Percentiles rank a stretch among this genome's conserved stretches.
phyloP scores from a whole-genome alignment of 345 rosid genomes.

The Xanthoceras sorbifolium region DNA sequence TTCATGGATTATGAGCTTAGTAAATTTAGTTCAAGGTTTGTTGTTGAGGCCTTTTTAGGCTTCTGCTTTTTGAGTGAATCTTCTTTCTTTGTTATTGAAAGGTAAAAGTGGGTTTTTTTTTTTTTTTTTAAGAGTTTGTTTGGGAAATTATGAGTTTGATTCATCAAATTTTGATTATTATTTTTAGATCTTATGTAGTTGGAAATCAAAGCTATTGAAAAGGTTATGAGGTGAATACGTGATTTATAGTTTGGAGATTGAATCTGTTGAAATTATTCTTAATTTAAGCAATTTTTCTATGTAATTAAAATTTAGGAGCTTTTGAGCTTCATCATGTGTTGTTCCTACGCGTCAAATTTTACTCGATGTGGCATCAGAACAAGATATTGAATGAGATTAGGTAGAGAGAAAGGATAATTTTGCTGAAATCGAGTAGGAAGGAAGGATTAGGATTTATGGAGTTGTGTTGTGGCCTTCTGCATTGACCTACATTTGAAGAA shows the following conservation, averaged over 20 bases:
- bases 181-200: neutral
- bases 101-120: neutral
- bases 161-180: constrained; percentile 7
- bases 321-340: neutral
- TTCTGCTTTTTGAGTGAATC: neutral
- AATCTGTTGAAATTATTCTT: neutral
- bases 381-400: neutral
- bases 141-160: constrained; percentile 18
- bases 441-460: neutral
- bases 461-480: neutral
- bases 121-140: neutral
- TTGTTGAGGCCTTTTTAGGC: neutral
- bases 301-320: neutral
- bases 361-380: neutral
- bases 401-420: neutral
- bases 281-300: neutral
- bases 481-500: neutral
- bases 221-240: neutral
- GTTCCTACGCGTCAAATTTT: neutral
- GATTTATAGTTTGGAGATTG: neutral
- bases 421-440: neutral
- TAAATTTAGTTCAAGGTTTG: neutral
- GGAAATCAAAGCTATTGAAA: constrained; percentile 1
- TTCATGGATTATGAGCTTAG: neutral
- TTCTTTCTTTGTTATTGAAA: neutral